These are phyloP conservation scores for Nitzschia palea DNA, from an alignment of 108 stramenopile genomes.

Conservation along the genomic window DNA sequence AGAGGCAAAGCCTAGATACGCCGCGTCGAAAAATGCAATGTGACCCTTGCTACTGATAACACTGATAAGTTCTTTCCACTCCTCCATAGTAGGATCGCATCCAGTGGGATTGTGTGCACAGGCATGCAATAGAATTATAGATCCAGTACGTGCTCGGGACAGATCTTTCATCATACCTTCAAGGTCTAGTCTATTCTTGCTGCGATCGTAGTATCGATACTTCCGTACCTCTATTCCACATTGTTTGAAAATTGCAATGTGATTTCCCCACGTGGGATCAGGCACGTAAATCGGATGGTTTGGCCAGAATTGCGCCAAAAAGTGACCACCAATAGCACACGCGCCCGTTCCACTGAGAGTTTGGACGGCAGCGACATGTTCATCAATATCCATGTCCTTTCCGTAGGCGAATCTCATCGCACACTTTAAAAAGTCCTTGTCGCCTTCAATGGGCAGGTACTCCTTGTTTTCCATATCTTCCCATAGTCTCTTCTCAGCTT, in stretches of 20 bases:
- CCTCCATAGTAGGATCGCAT: constrained; percentile 84
- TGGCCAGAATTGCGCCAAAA: constrained; percentile 61
- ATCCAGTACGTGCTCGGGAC: constrained; percentile 55
- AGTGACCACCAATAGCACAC: constrained; percentile 78
- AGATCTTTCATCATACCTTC: constrained; percentile 78
- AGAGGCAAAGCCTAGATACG: constrained; percentile 95
- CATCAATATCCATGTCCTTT: constrained; percentile 47
- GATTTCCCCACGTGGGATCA: constrained; percentile 94
- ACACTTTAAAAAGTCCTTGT: constrained; percentile 59
- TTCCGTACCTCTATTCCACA: constrained; percentile 72
- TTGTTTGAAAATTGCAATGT: constrained; percentile 78
- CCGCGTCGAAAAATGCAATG: constrained; percentile 87
- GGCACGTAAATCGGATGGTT: constrained; percentile 78
- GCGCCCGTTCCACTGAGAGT: constrained; percentile 92
- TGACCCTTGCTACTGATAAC: constrained; percentile 68
- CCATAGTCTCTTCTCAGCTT: constrained; percentile 74
- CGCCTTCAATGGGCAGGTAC: constrained; percentile 87
- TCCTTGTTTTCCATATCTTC: constrained; percentile 74
- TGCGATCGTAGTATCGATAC: constrained; percentile 81
- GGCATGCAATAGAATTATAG: constrained; percentile 89
- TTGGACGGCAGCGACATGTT: constrained; percentile 77
- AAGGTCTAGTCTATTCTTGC: constrained; percentile 71
- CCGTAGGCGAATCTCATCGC: constrained; percentile 90
- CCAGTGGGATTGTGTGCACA: constrained; percentile 98
- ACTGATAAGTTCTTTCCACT: constrained; percentile 81